Conservation (phyloP, 1,284 basidiomycete genomes). For the Cystobasidium sp. region DNA sequence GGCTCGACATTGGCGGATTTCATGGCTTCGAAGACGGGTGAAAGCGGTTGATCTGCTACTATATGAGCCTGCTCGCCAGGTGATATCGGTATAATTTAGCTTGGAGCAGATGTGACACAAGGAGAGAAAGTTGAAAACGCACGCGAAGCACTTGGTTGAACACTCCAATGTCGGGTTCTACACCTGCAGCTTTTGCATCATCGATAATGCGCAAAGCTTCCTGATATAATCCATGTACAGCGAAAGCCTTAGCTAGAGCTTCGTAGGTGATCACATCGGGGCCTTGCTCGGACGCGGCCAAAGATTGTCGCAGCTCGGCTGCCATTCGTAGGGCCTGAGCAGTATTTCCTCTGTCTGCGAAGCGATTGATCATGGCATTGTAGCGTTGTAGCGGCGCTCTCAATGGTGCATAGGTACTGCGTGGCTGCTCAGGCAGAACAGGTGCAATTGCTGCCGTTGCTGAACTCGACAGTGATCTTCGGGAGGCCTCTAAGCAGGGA, state of each 20-base stretch:
- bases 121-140: background rate
- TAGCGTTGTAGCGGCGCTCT: slow-evolving; percentile 5
- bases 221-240: slow-evolving; percentile 26
- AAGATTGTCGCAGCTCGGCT: slow-evolving; percentile 3
- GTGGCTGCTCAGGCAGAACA: background rate
- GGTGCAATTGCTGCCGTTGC: background rate
- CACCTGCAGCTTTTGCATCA: slow-evolving; percentile 33
- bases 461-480: slow-evolving; percentile 6
- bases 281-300: background rate
- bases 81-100: background rate
- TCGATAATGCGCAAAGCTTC: slow-evolving; percentile 37
- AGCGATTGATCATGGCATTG: slow-evolving; percentile 26
- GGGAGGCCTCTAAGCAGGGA: background rate
- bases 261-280: slow-evolving; percentile 29
- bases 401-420: slow-evolving; percentile 12
- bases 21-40: slow-evolving; percentile 27
- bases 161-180: slow-evolving; percentile 25
- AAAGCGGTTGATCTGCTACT: slow-evolving; percentile 14
- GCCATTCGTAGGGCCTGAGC: slow-evolving; percentile 20
- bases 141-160: slow-evolving; percentile 40
- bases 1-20: slow-evolving; percentile 1
- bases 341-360: slow-evolving; percentile 29
- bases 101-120: background rate
- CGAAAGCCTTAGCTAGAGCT: slow-evolving; percentile 40
- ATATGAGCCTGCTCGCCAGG: slow-evolving; percentile 24